Conservation (phyloP, 164 flowering plant species). For the Piper longum region DNA sequence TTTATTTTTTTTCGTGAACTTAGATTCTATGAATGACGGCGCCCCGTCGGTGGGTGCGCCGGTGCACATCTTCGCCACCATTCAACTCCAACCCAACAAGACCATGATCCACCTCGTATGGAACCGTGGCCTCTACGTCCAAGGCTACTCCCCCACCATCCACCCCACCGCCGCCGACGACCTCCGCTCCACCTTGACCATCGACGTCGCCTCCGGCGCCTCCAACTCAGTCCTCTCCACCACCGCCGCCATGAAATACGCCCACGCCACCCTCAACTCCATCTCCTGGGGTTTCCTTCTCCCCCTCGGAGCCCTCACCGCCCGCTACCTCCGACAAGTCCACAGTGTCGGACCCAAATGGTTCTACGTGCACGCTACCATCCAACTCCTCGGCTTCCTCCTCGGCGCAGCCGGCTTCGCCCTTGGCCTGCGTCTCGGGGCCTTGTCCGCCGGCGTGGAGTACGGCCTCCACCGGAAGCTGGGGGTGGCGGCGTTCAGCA, state of each 20-base stretch:
- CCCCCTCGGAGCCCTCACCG: constrained; percentile 54
- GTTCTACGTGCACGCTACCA: constrained; percentile 73
- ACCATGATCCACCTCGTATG: constrained; percentile 48
- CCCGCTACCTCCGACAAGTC: constrained; percentile 69
- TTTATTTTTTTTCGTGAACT: too few relatives aligned
- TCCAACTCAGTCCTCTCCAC: constrained; percentile 14
- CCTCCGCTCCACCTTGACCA: constrained; percentile 53
- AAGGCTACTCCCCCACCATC: constrained; percentile 93
- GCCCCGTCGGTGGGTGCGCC: constrained; percentile 54
- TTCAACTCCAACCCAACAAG: constrained; percentile 46
- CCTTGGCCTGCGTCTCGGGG: constrained; percentile 61
- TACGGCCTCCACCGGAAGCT: constrained; percentile 73
- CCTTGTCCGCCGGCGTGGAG: constrained; percentile 48
- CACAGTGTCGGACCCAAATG: constrained; percentile 53
- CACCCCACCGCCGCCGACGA: constrained; percentile 67
- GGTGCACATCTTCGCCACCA: constrained; percentile 50
- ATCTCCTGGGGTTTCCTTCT: constrained; percentile 79
- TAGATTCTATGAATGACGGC: too few relatives aligned
- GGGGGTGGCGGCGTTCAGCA: constrained; percentile 50
- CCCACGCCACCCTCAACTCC: constrained; percentile 57
- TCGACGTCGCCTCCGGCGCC: constrained; percentile 48
- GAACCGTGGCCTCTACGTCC: constrained; percentile 91
- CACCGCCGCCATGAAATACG: constrained; percentile 20
- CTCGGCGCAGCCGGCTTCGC: constrained; percentile 65
- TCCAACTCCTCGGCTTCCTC: constrained; percentile 43